phyloP scores from a whole-genome alignment of 257 asterid genomes.

The Jaltomata sinuosa region DNA sequence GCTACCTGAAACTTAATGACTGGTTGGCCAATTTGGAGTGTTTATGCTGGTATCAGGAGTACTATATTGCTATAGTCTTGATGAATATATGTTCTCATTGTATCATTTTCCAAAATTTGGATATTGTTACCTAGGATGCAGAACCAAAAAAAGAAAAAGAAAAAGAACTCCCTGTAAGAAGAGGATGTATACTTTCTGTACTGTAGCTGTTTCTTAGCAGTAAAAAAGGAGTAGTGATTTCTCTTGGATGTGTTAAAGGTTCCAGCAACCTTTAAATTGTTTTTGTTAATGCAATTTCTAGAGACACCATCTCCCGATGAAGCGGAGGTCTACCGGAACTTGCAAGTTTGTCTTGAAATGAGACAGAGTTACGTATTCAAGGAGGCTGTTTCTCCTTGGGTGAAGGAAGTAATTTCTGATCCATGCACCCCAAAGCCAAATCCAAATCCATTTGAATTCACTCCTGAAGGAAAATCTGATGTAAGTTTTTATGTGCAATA shows the following conservation, averaged over 20 bases:
- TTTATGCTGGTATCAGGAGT: not conserved
- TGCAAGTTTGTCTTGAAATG: conserved; percentile 82
- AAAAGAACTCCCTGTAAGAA: not conserved
- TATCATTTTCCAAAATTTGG: not conserved
- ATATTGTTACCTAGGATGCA: not conserved
- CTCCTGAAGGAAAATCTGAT: conserved; percentile 64
- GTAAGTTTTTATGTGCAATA: conserved; percentile 31
- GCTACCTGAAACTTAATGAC: not conserved
- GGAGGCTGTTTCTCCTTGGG: conserved; percentile 87
- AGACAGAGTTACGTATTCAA: conserved; percentile 62
- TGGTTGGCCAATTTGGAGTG: not conserved
- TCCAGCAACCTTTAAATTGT: not conserved
- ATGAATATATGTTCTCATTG: not conserved
- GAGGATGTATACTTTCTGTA: not conserved
- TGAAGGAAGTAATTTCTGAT: conserved; percentile 73
- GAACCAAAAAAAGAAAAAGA: not conserved
- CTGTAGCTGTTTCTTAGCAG: not conserved
- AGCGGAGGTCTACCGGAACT: conserved; percentile 59
- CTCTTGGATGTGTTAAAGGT: not conserved
- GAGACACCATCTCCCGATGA: conserved; percentile 88
- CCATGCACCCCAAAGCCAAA: conserved; percentile 92
- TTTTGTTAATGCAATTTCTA: conserved; percentile 21
- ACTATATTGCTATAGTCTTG: not conserved
- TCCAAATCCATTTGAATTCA: conserved; percentile 67
- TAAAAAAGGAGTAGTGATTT: not conserved